A percentile compares a stretch with the other conserved stretches of the same genome.
phyloP scores from a whole-genome alignment of 371 early-diverging fungal species.

The Rhizopus stolonifer region DNA sequence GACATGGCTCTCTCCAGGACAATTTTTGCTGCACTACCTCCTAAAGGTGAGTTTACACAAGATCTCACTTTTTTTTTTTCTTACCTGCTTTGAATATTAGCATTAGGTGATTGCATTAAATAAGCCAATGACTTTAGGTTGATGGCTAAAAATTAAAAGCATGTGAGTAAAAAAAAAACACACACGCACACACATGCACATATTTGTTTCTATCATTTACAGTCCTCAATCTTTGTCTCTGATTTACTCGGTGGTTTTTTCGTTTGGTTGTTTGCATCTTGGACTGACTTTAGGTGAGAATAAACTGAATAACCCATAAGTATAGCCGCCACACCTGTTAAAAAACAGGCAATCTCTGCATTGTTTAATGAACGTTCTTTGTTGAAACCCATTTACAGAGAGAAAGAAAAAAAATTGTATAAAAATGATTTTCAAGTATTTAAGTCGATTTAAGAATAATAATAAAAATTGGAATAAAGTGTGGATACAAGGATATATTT shows the following conservation, averaged over 20 bases:
- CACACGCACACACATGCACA: no score
- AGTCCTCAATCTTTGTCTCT: constrained; percentile 49
- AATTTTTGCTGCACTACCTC: constrained; percentile 58
- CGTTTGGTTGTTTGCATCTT: constrained; percentile 22
- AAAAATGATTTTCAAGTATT: no score
- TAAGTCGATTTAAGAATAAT: no score
- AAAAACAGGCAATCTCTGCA: constrained; percentile 34
- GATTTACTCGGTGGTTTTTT: constrained; percentile 19
- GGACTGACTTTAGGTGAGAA: constrained; percentile 53
- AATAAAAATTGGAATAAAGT: no score
- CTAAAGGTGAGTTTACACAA: not conserved
- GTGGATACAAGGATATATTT: no score
- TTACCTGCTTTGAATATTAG: constrained; percentile 71
- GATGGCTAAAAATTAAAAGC: constrained; percentile 51
- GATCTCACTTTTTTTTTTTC: not conserved
- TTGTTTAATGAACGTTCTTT: not conserved
- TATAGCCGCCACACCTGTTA: constrained; percentile 49
- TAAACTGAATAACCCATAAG: constrained; percentile 62
- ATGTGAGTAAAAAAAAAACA: no score
- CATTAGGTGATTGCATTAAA: constrained; percentile 61
- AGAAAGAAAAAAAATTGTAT: not conserved
- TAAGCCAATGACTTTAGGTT: constrained; percentile 57
- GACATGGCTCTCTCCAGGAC: constrained; percentile 70
- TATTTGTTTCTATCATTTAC: constrained; percentile 24
- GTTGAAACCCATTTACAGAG: not conserved